Percentiles rank a stretch among this genome's conserved stretches.
Evolutionary conservation across 2,329 filamentous ascomycete species (phyloP).

Genomic region (Emmonsia crescens): DNA sequence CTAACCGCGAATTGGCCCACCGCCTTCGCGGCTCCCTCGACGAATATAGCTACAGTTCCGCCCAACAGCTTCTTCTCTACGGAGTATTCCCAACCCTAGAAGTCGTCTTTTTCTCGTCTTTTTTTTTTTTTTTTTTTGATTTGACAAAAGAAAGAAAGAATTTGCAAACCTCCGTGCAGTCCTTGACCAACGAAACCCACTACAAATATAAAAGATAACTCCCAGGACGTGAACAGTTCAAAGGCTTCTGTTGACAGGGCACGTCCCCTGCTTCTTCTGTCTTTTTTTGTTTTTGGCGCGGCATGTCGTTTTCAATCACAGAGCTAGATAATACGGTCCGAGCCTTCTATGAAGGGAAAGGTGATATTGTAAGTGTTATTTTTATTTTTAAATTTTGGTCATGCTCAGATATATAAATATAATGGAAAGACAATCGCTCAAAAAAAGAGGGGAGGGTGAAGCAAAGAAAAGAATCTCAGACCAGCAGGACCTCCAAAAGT

Average conservation of each 20-base stretch:
- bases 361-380: conserved; percentile 63
- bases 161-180: too few species aligned
- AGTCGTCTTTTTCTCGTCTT: too few species aligned
- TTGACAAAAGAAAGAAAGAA: too few species aligned
- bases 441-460: background rate
- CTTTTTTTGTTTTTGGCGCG: conserved; percentile 17
- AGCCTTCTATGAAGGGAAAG: conserved; percentile 94
- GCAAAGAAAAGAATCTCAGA: background rate
- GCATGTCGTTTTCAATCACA: conserved; percentile 63
- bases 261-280: conserved; percentile 6
- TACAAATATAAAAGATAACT: background rate
- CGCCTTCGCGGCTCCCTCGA: too few species aligned
- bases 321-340: conserved; percentile 96
- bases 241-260: background rate
- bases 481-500: background rate
- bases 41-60: too few species aligned
- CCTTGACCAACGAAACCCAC: too few species aligned
- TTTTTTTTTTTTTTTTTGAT: too few species aligned
- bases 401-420: background rate
- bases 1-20: too few species aligned
- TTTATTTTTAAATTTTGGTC: background rate
- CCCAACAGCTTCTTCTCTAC: too few species aligned
- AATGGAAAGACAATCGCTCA: background rate
- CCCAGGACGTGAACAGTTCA: background rate
- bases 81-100: too few species aligned